Conservation (phyloP, 164 flowering plant genomes). For the Protea cynaroides region DNA sequence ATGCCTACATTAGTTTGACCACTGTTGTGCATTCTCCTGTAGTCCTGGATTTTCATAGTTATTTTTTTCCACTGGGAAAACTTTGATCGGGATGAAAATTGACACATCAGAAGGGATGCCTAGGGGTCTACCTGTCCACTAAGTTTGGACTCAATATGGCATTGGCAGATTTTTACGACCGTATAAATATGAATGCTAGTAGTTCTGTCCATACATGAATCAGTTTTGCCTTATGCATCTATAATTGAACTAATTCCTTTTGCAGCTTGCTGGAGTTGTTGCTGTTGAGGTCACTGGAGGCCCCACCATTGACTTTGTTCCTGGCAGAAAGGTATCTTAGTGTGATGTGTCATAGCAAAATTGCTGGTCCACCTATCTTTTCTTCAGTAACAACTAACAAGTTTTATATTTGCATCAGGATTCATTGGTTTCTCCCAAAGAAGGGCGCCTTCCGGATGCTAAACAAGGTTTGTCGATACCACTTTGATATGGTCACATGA, state of each 20-base stretch:
- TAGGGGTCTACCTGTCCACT: too few relatives aligned
- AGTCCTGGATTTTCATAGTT: too few relatives aligned
- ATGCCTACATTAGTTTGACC: too few relatives aligned
- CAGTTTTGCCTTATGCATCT: not conserved
- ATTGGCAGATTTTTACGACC: too few relatives aligned
- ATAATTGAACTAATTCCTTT: conserved; percentile 4
- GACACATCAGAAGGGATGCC: too few relatives aligned
- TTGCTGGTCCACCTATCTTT: conserved; percentile 5
- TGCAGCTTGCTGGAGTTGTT: conserved; percentile 95
- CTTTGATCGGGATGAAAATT: too few relatives aligned
- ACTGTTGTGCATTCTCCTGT: too few relatives aligned
- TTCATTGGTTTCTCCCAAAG: conserved; percentile 62
- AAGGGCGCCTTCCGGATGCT: conserved; percentile 91
- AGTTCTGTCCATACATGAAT: not conserved
- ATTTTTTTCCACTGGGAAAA: too few relatives aligned
- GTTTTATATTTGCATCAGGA: conserved; percentile 42
- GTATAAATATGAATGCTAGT: not conserved
- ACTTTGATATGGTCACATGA: not conserved
- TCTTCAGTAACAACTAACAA: conserved; percentile 6
- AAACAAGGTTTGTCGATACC: conserved; percentile 48
- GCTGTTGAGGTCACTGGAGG: conserved; percentile 98
- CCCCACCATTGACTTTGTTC: conserved; percentile 79
- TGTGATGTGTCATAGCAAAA: conserved; percentile 7
- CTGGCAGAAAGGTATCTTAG: conserved; percentile 80
- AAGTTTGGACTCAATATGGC: too few relatives aligned